Conservation (phyloP, 805 yeast species). For the Sugiyamaella smithiae region DNA sequence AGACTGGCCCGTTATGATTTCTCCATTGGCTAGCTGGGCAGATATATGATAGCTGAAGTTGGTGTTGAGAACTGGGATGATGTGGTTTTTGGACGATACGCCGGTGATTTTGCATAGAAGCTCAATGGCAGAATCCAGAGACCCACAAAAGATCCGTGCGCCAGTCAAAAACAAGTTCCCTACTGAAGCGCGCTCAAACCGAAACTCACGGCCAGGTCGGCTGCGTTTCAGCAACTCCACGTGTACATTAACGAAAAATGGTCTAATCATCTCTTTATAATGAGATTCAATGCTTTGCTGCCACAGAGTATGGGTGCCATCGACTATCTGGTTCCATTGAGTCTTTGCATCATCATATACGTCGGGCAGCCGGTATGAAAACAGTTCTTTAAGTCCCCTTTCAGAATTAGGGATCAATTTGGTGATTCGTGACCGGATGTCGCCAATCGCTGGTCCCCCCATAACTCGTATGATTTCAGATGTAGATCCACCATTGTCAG, state of each 20-base stretch:
- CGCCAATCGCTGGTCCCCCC: constrained; percentile 97
- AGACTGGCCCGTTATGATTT: constrained; percentile 81
- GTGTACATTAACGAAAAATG: constrained; percentile 76
- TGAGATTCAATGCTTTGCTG: constrained; percentile 48
- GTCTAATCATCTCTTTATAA: constrained; percentile 64
- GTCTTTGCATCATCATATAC: constrained; percentile 51
- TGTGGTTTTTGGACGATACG: constrained; percentile 50
- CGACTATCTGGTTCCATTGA: constrained; percentile 78
- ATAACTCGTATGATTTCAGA: constrained; percentile 80
- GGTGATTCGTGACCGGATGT: constrained; percentile 76
- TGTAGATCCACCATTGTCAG: constrained; percentile 94
- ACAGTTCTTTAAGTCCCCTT: constrained; percentile 36
- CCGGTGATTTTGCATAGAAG: constrained; percentile 62
- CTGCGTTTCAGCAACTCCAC: constrained; percentile 70
- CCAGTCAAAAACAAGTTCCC: constrained; percentile 87
- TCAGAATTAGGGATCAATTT: constrained; percentile 58
- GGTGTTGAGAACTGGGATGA: constrained; percentile 80
- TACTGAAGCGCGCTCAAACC: constrained; percentile 73
- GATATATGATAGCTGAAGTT: constrained; percentile 84
- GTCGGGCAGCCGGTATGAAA: constrained; percentile 51
- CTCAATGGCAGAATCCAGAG: constrained; percentile 81
- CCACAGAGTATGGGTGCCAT: constrained; percentile 77
- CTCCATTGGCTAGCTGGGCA: constrained; percentile 67
- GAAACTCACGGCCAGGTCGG: constrained; percentile 57
- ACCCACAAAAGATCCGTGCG: constrained; percentile 75